Conservation (phyloP, 306 rosid species). For the Herpetospermum pedunculosum region DNA sequence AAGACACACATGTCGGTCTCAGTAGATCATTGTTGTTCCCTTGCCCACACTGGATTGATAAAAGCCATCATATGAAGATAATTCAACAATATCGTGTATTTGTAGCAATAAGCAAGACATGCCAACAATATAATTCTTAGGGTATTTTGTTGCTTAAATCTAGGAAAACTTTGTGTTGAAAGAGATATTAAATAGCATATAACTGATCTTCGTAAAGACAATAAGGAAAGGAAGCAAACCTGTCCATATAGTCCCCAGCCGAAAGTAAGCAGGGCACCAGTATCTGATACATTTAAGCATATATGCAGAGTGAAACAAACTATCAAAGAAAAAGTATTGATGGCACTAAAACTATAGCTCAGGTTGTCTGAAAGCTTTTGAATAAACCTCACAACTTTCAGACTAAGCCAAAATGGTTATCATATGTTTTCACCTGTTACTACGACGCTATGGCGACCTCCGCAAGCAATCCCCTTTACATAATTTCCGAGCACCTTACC, state of each 20-base stretch:
- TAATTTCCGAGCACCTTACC: constrained; percentile 46
- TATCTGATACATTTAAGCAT: constrained; percentile 31
- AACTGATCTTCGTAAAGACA: not conserved
- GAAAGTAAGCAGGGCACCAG: constrained; percentile 62
- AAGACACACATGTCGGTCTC: constrained; percentile 54
- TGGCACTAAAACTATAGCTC: not conserved
- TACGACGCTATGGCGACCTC: constrained; percentile 83
- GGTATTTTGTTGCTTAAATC: not conserved
- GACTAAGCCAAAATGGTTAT: not conserved
- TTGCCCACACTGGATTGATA: constrained; percentile 55
- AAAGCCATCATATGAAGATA: not conserved
- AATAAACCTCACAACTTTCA: not conserved
- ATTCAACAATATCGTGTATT: not conserved
- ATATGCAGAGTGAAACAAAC: not conserved
- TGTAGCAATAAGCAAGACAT: not conserved
- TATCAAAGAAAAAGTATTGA: not conserved
- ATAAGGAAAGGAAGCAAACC: constrained; percentile 28
- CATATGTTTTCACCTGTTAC: constrained; percentile 57
- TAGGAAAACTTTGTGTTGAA: not conserved
- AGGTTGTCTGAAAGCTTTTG: not conserved
- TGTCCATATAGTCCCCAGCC: constrained; percentile 95
- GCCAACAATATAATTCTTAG: not conserved
- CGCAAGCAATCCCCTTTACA: constrained; percentile 76
- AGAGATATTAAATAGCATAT: not conserved
- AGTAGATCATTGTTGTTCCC: constrained; percentile 67